Evolutionary conservation across 371 early-diverging fungal species (phyloP), one percentile per base, ranked within the genome.

Genomic region (Choanephora cucurbitarum): DNA sequence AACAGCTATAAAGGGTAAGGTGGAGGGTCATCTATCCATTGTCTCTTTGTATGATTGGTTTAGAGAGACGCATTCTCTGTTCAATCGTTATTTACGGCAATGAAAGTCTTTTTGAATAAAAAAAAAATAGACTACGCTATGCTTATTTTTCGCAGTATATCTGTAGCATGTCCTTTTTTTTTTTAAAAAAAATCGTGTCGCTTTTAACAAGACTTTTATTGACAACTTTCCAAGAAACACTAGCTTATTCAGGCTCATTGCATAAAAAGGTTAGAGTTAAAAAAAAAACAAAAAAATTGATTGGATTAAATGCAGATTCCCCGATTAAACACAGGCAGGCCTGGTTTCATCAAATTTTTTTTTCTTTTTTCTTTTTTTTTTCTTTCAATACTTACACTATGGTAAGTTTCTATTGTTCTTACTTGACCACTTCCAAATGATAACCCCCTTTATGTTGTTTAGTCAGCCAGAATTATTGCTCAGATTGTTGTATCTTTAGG

Each of bases 401-500:
- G 50, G 50, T 49, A 49, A 18, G 58, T 28, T 5, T 28, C 7
- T 28, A 7, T 5, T 28, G 32, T 37, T 43, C 22, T 52, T 28
- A 17, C 23, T 34, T 24, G n/a, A n/a, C n/a, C n/a, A n/a, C n/a
- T n/a, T n/a, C n/a, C n/a, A n/a, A n/a, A n/a, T n/a, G n/a, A n/a
- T n/a, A n/a, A n/a, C n/a, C n/a, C n/a, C n/a, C n/a, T n/a, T n/a
- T n/a, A n/a, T n/a, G n/a, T n/a, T n/a, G n/a, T n/a, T n/a, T 57
- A 84, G 85, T 82, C 86, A 57, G 85, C 68, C 43, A 73, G 86
- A 75, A 72, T 93, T 41, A 83, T 96, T 58, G 88, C 92, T 39
- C 94, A 97, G 73, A 83, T 97, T 67, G 77, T 95, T 33, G 72
- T 95, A 10, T 86, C 86, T 51, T 92, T 95, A 40, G 79, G 90